Evolutionary conservation across 768 basidiomycete genomes (phyloP).

Genomic region (Podaxis sp.): DNA sequence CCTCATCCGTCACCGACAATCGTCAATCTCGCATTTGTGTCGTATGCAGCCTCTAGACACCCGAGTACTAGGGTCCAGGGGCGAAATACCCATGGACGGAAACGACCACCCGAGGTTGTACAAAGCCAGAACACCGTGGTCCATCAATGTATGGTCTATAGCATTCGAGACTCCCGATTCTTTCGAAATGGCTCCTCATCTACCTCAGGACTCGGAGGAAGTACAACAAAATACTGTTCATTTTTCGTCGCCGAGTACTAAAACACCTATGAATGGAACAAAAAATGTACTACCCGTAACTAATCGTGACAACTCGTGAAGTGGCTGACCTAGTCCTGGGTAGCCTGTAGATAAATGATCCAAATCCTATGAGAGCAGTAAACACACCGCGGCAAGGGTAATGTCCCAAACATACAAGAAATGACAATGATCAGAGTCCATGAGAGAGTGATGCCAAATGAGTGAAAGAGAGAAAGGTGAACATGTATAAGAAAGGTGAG

Average conservation of each 20-base stretch:
- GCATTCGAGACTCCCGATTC: too few species aligned
- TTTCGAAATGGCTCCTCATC: too few species aligned
- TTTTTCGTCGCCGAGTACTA: not conserved
- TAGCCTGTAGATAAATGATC: not conserved
- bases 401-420: not conserved
- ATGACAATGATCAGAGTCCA: not conserved
- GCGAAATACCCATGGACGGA: not conserved
- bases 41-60: not conserved
- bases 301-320: conserved; percentile 7
- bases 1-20: not conserved
- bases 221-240: too few species aligned
- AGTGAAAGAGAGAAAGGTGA: not conserved
- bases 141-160: too few species aligned
- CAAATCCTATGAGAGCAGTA: not conserved
- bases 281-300: not conserved
- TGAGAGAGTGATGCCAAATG: not conserved
- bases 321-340: not conserved
- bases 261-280: not conserved
- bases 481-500: not conserved
- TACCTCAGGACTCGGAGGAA: too few species aligned
- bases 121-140: too few species aligned
- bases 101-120: too few species aligned
- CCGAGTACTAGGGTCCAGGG: not conserved
- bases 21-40: not conserved
- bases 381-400: not conserved